phyloP scores from a whole-genome alignment of 257 asterid species.

The Thymus quinquecostatus region DNA sequence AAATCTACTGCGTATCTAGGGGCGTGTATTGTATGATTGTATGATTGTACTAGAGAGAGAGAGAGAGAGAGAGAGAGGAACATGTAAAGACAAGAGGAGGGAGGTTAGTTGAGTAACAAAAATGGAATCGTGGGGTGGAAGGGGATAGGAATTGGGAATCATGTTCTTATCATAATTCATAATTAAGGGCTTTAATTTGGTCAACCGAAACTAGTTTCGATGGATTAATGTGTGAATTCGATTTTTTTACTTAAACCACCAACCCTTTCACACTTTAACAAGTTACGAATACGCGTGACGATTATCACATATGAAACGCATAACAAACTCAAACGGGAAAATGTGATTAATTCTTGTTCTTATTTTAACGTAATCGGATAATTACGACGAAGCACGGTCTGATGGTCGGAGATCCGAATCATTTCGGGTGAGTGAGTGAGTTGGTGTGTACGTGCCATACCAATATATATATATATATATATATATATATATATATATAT shows the following conservation, averaged over 20 bases:
- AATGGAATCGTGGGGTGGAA: not conserved
- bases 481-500: too few relatives aligned
- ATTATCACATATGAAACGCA: not conserved
- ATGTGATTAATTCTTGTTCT: not conserved
- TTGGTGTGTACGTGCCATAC: too few relatives aligned
- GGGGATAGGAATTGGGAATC: not conserved
- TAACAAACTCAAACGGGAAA: not conserved
- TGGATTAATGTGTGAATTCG: not conserved
- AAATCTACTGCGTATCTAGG: not conserved
- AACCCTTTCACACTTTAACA: not conserved
- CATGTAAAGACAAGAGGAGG: too few relatives aligned
- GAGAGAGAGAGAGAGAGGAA: not conserved
- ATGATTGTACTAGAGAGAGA: not conserved
- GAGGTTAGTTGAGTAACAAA: too few relatives aligned
- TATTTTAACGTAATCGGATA: not conserved
- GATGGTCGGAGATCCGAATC: too few relatives aligned
- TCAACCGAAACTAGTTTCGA: not conserved
- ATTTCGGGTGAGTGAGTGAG: too few relatives aligned
- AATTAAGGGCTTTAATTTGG: too few relatives aligned
- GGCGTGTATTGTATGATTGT: not conserved
- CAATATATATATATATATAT: too few relatives aligned
- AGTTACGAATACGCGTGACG: not conserved
- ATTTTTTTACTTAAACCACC: not conserved
- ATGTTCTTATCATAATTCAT: conserved; percentile 1
- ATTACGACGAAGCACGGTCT: too few relatives aligned